Percentiles rank a stretch among this genome's conserved stretches.
These are phyloP conservation scores for Raddia guianensis DNA, from an alignment of 176 grass and related monocot species.

Conservation along the genomic window DNA sequence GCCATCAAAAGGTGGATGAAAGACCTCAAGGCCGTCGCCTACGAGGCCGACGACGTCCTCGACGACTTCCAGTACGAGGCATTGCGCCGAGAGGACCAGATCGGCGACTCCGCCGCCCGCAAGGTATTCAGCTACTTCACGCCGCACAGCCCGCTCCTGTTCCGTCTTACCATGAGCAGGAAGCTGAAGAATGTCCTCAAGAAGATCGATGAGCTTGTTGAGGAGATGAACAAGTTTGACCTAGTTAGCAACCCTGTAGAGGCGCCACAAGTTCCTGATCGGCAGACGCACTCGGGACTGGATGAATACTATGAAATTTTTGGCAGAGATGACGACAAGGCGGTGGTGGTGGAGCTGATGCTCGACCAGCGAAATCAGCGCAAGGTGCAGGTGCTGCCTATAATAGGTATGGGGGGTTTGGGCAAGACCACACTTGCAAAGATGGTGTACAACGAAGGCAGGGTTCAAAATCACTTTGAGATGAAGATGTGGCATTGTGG, in stretches of 20 bases:
- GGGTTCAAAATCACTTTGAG: conserved; percentile 28
- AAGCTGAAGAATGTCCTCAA: conserved; percentile 23
- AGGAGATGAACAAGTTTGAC: neutral
- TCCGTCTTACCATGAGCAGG: neutral
- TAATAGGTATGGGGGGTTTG: conserved; percentile 52
- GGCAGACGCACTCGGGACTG: neutral
- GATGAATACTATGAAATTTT: neutral
- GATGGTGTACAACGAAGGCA: conserved; percentile 40
- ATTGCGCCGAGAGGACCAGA: neutral
- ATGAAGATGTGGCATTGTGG: conserved; percentile 41
- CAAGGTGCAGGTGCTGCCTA: conserved; percentile 24
- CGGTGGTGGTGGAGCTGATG: conserved; percentile 18
- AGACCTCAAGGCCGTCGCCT: conserved; percentile 27
- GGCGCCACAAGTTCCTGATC: neutral
- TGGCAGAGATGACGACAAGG: conserved; percentile 27
- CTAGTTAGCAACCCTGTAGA: neutral
- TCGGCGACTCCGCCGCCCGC: neutral
- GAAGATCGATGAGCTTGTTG: neutral
- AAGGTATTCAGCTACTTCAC: conserved; percentile 29
- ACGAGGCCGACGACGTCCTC: conserved; percentile 51
- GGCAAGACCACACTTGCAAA: conserved; percentile 55
- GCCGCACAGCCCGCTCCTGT: neutral
- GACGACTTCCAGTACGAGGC: conserved; percentile 47
- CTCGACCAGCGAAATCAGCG: neutral
- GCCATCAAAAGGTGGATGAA: conserved; percentile 3